phyloP scores from a whole-genome alignment of 140 eudicot species.

The Cichorium intybus region DNA sequence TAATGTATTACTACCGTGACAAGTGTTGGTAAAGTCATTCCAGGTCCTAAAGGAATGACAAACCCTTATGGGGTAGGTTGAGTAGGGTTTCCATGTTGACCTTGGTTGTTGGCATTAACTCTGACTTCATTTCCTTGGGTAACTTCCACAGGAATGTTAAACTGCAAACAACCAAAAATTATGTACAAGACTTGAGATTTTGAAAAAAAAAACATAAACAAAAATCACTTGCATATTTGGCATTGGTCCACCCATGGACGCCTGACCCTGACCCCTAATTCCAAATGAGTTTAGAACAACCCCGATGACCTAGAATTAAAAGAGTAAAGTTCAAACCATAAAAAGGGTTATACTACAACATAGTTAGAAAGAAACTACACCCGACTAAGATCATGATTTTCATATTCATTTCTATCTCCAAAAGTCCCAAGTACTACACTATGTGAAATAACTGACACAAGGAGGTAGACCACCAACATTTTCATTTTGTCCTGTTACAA shows the following conservation, averaged over 20 bases:
- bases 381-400: slow-evolving; percentile 67
- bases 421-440: slow-evolving; percentile 70
- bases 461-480: slow-evolving; percentile 53
- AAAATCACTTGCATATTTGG: slow-evolving; percentile 49
- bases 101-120: slow-evolving; percentile 42
- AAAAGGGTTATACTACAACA: background rate
- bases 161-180: slow-evolving; percentile 20
- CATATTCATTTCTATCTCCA: slow-evolving; percentile 66
- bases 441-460: slow-evolving; percentile 69
- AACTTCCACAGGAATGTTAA: slow-evolving; percentile 36
- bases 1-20: slow-evolving; percentile 44
- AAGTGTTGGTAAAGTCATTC: slow-evolving; percentile 70
- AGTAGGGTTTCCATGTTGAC: slow-evolving; percentile 51
- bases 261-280: slow-evolving; percentile 41
- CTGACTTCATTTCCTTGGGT: slow-evolving; percentile 59
- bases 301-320: slow-evolving; percentile 63
- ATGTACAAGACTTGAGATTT: background rate
- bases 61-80: slow-evolving; percentile 56
- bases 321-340: background rate
- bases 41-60: slow-evolving; percentile 67
- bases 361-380: slow-evolving; percentile 36
- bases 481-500: slow-evolving; percentile 49
- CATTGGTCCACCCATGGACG: slow-evolving; percentile 31
- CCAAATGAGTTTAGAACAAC: slow-evolving; percentile 83
- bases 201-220: background rate